Percentiles rank a stretch among this genome's conserved stretches.
Conservation (phyloP, 2,329 filamentous ascomycete genomes). For the Fonsecaea erecta region DNA sequence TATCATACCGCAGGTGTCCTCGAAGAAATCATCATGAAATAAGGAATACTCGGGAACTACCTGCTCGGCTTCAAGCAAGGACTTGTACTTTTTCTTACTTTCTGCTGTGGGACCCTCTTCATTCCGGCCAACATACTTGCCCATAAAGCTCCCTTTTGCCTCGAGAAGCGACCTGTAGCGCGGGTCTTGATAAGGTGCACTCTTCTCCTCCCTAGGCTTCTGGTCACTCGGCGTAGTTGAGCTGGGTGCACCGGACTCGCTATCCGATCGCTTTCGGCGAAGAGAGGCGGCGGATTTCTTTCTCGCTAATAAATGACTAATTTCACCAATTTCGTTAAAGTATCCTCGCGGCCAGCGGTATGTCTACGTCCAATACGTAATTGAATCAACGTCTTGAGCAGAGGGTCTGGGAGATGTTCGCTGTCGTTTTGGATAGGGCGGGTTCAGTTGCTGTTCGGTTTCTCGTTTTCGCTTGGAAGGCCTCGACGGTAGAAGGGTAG, state of each 20-base stretch:
- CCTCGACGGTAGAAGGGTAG: conserved; percentile 19
- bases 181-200: too few relatives aligned
- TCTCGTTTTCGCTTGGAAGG: conserved; percentile 24
- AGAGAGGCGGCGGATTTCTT: conserved; percentile 33
- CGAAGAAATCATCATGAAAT: too few relatives aligned
- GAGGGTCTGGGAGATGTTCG: conserved; percentile 14
- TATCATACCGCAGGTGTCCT: too few relatives aligned
- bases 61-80: too few relatives aligned
- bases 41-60: too few relatives aligned
- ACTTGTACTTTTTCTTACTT: too few relatives aligned
- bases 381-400: conserved; percentile 36
- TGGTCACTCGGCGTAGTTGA: conserved; percentile 36
- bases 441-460: conserved; percentile 21
- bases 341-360: conserved; percentile 40
- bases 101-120: too few relatives aligned
- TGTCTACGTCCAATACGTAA: conserved; percentile 40
- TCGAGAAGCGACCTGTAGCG: too few relatives aligned
- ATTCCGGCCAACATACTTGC: too few relatives aligned
- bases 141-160: too few relatives aligned
- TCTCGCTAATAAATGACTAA: conserved; percentile 43
- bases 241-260: conserved; percentile 30
- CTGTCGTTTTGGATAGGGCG: conserved; percentile 22
- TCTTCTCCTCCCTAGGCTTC: conserved; percentile 33
- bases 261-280: conserved; percentile 35
- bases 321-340: conserved; percentile 36